These are phyloP conservation scores for Fusarium globosum DNA, from an alignment of 2,329 filamentous ascomycete genomes.

Conservation along the genomic window DNA sequence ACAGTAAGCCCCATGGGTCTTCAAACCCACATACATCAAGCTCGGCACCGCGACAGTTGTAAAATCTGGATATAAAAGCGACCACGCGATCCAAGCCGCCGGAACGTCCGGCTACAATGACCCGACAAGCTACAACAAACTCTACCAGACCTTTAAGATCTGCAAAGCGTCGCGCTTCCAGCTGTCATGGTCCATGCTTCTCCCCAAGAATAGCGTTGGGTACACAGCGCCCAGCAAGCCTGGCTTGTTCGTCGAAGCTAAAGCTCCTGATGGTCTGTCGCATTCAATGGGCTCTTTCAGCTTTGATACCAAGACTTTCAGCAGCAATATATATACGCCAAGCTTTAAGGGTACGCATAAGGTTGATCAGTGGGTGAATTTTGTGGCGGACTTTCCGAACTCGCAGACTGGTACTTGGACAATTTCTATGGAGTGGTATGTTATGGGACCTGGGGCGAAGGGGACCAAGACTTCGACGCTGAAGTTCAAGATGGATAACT, in stretches of 20 bases:
- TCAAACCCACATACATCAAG: neutral
- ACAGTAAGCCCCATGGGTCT: neutral
- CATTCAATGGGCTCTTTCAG: neutral
- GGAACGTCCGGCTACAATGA: neutral
- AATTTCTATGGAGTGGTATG: constrained; percentile 12
- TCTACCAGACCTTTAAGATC: constrained; percentile 2
- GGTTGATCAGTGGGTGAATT: neutral
- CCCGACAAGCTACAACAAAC: neutral
- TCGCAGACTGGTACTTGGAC: constrained; percentile 4
- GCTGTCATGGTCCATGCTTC: neutral
- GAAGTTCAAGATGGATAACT: constrained; percentile 7
- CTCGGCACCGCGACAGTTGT: neutral
- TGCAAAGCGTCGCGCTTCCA: constrained; percentile 1
- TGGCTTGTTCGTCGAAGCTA: neutral
- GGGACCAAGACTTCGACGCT: neutral
- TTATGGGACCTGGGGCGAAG: accelerated
- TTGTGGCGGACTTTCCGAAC: neutral
- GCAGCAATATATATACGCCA: neutral
- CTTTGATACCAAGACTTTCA: neutral
- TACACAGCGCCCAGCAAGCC: neutral
- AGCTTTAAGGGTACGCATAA: neutral
- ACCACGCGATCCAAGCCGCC: neutral
- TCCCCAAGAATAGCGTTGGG: neutral
- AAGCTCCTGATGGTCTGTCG: neutral
- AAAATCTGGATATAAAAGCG: neutral